Evolutionary conservation across 2,329 filamentous ascomycete species (phyloP), one percentile per base, ranked within the genome.

Genomic region (Fusarium armeniacum): DNA sequence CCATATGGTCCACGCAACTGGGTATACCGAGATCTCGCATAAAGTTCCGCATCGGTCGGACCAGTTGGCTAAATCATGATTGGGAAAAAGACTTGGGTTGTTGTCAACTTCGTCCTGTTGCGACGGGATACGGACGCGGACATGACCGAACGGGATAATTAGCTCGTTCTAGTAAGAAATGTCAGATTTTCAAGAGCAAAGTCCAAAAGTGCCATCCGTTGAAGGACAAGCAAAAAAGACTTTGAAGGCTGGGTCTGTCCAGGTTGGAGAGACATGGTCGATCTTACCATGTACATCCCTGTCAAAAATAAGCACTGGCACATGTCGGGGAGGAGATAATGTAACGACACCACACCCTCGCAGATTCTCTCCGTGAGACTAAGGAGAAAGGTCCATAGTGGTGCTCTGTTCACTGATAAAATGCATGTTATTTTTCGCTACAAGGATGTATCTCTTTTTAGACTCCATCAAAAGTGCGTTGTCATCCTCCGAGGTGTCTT

Each of bases 281-380:
- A 70, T 65, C 67, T 69, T 50, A 71, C 64, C 59, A 71, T 62
- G 47, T 51, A 50, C 49, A 70, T 62, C 68, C 68, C 49, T 69
- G 67, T 52, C 52, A 64, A 47, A 68, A 70, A 70, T 70, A 70
- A 70, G 67, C 67, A 52, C 58, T 70, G 58, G 63, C 28, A 64
- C 47, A 54, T 54, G 65, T 53, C 24, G 33, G 53, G 63, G 63
- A 32, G 52, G 49, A 56, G 36, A 64, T 35, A 71, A 61, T 70
- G 62, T 49, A 64, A 62, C 62, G 59, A 60, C 32, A 60, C 59
- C 46, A 64, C 63, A 72, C 62, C 73, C 56, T 64, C 38, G 51
- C 62, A 62, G 53, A 49, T 64, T 60, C 67, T 69, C 67, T 73
- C 70, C 56, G 53, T 35, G 33, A 68, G 26, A 49, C 47, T 54